phyloP scores from a whole-genome alignment of 1,284 basidiomycete genomes.

The Melampsora americana region DNA sequence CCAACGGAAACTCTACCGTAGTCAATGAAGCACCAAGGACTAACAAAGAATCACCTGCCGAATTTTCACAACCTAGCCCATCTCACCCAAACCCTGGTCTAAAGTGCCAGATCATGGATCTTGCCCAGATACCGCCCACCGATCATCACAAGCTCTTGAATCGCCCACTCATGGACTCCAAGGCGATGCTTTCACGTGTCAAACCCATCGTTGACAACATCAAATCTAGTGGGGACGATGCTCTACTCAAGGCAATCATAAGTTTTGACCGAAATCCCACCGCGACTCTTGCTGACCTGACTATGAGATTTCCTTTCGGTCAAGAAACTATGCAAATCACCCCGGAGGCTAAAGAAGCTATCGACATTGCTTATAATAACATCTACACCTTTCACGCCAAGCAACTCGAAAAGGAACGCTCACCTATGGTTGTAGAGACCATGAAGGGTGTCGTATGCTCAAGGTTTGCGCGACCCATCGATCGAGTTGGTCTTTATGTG shows the following conservation, averaged over 20 bases:
- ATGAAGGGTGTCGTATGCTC: slow-evolving; percentile 96
- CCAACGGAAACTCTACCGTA: slow-evolving; percentile 44
- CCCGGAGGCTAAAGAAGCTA: slow-evolving; percentile 66
- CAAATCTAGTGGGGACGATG: slow-evolving; percentile 57
- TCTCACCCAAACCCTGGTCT: neutral
- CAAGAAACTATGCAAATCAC: neutral
- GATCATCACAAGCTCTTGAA: slow-evolving; percentile 16
- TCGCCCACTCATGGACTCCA: slow-evolving; percentile 27
- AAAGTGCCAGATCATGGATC: slow-evolving; percentile 42
- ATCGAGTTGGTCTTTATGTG: slow-evolving; percentile 92
- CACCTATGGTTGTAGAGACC: slow-evolving; percentile 76
- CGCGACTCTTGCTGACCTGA: neutral
- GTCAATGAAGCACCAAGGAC: neutral
- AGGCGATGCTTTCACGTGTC: slow-evolving; percentile 51
- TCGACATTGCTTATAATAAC: slow-evolving; percentile 88
- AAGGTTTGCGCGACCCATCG: slow-evolving; percentile 87
- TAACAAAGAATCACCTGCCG: neutral
- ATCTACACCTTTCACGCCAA: slow-evolving; percentile 80
- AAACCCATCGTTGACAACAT: slow-evolving; percentile 55
- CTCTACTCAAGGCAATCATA: slow-evolving; percentile 56
- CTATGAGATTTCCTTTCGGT: slow-evolving; percentile 12
- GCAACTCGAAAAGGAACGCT: slow-evolving; percentile 67
- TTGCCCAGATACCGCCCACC: slow-evolving; percentile 25
- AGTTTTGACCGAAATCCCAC: slow-evolving; percentile 19
- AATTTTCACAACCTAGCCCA: neutral